Evolutionary conservation across 352 stramenopile genomes (phyloP).

Genomic region (Thalassiosira livingstoniorum): DNA sequence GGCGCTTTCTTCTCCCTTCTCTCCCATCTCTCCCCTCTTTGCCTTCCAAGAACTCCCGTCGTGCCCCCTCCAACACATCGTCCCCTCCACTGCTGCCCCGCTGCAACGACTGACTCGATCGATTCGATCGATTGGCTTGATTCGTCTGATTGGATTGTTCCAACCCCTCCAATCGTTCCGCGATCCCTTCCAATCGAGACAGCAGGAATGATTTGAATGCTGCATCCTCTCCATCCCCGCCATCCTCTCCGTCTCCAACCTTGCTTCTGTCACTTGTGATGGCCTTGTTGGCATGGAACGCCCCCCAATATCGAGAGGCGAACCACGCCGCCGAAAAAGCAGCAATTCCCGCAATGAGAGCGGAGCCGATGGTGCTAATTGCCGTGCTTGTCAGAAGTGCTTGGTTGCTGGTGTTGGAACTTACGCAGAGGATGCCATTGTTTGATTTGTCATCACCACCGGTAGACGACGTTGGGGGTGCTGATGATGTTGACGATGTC

Average conservation of each 20-base stretch:
- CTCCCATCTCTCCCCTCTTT: not conserved
- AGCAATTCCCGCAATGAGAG: not conserved
- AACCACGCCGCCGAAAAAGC: conserved; percentile 5
- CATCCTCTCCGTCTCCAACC: not conserved
- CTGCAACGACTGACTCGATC: too few relatives aligned
- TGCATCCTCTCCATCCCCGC: not conserved
- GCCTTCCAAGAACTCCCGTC: not conserved
- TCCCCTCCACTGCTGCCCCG: not conserved
- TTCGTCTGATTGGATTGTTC: too few relatives aligned
- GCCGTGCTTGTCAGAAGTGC: not conserved
- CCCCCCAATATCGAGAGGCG: not conserved
- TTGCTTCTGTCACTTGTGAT: not conserved
- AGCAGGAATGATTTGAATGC: not conserved
- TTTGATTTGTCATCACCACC: too few relatives aligned
- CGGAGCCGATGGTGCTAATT: not conserved
- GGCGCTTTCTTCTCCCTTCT: not conserved
- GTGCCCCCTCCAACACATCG: not conserved
- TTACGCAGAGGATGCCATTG: too few relatives aligned
- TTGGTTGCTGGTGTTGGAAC: too few relatives aligned
- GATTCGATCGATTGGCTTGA: too few relatives aligned
- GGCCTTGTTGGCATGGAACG: not conserved
- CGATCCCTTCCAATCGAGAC: conserved; percentile 15
- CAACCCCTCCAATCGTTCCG: conserved; percentile 11
- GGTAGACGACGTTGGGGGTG: too few relatives aligned
- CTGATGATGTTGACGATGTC: too few relatives aligned